Evolutionary conservation across 176 grass and related monocot genomes (phyloP).

Genomic region (Elymus sibiricus): DNA sequence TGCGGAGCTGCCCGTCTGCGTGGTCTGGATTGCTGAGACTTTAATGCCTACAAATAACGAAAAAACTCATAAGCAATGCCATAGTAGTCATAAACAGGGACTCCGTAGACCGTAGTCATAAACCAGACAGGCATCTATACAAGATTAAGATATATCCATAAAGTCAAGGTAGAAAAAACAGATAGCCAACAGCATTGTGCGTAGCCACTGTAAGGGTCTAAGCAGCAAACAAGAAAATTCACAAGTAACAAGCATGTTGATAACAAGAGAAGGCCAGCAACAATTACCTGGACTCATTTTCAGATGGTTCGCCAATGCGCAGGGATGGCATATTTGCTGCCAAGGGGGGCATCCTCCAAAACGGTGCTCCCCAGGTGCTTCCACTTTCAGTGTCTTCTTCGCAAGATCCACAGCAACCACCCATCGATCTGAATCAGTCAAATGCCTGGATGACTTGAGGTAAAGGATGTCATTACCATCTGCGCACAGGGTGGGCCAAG

Average conservation of each 20-base stretch:
- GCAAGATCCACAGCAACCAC: not conserved
- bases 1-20: not conserved
- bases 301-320: not conserved
- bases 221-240: not conserved
- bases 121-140: not conserved
- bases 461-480: not conserved
- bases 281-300: not conserved
- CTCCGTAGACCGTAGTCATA: not conserved
- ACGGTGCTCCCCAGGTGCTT: not conserved
- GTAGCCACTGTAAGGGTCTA: not conserved
- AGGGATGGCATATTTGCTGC: not conserved
- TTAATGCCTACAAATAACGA: not conserved
- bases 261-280: not conserved
- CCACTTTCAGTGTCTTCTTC: conserved; percentile 1
- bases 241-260: not conserved
- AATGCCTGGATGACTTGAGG: not conserved
- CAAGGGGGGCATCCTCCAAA: not conserved
- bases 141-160: not conserved
- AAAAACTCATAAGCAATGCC: not conserved
- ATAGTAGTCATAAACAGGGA: not conserved
- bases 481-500: not conserved
- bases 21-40: not conserved
- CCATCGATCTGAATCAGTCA: not conserved
- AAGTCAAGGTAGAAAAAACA: not conserved
- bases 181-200: too few relatives aligned